Evolutionary conservation across 129 eudicot genomes (phyloP).

Genomic region (Lactuca sativa): DNA sequence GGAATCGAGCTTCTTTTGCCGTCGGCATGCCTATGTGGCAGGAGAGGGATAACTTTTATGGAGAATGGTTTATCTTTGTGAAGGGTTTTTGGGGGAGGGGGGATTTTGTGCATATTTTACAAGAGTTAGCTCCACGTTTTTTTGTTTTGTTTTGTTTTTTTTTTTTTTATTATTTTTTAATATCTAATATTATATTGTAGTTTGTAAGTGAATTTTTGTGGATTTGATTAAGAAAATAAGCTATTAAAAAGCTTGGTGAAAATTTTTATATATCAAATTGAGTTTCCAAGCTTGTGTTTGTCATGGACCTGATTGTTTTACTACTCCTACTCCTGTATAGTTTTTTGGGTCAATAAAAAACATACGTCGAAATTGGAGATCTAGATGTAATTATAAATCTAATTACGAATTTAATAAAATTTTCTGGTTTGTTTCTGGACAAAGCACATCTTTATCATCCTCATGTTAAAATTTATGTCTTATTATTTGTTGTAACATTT

Average conservation of each 20-base stretch:
- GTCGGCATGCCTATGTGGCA: too few species aligned
- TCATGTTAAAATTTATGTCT: too few species aligned
- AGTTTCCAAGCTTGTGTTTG: neutral
- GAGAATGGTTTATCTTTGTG: slow-evolving; percentile 15
- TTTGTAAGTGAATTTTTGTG: slow-evolving; percentile 15
- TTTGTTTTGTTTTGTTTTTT: slow-evolving; percentile 7
- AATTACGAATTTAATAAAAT: too few species aligned
- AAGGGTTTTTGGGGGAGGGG: slow-evolving; percentile 17
- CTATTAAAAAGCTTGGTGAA: slow-evolving; percentile 4
- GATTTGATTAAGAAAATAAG: slow-evolving; percentile 4
- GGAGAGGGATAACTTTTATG: neutral
- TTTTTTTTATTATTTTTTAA: slow-evolving; percentile 6
- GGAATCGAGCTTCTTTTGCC: too few species aligned
- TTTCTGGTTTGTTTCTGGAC: too few species aligned
- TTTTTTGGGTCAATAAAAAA: too few species aligned
- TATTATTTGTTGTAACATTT: neutral
- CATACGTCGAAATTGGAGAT: too few species aligned
- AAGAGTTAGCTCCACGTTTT: slow-evolving; percentile 21
- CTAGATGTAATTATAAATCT: too few species aligned
- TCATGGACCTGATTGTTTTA: too few species aligned
- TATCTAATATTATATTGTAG: slow-evolving; percentile 21
- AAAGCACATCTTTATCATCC: too few species aligned
- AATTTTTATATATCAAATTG: neutral
- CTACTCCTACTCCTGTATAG: too few species aligned
- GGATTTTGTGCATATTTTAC: slow-evolving; percentile 33